Evolutionary conservation across 495 filamentous ascomycete species (phyloP), one percentile per base, ranked within the genome.

Genomic region (Trichoderma orchidacearum): DNA sequence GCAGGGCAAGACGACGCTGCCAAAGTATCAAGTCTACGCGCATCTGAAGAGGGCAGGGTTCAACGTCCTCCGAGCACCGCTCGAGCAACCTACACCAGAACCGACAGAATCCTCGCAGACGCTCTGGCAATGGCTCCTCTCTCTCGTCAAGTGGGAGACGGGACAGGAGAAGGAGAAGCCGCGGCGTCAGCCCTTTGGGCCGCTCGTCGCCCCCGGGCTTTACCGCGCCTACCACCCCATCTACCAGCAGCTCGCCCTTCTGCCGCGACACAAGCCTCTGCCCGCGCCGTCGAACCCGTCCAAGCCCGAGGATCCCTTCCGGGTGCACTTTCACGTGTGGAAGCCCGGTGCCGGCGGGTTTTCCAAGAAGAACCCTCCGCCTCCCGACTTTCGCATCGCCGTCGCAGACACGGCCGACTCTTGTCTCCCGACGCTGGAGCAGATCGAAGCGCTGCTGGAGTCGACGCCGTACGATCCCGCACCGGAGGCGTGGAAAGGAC

Each of bases 31-130:
- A 25, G 93, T 98, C 2, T 98, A 87, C 63, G 78, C 87, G 2
- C 83, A 87, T 31, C 73, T 98, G 59, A 92, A 83, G 66, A 75
- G 93, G n/a, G 72, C 79, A 30, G 93, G 93, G 6, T 97, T 95
- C 70, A 78, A 85, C 8, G 74, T 96, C 27, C 71, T 82, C 36
- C 76, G 93, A 35, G 85, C 89, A 5, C 80, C 82, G 7, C n/a
- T 29, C 18, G 21, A 50, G 61, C 35, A 38, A 12, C 18, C n/a
- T 30, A 30, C 30, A 12, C 23, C 31, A 9, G 35, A 59, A 18
- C n/a, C 54, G 25, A 41, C 38, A 29, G 38, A 54, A 5, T 25
- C 57, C n/a, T 54, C 61, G 1, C 51, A 52, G 13, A 48, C 60
- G 0, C 56, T 78, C 28, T 74, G 64, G 66, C 61, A 70, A 56